These are phyloP conservation scores for Trypanosoma theileri DNA, from an alignment of 208 protist genomes.

Conservation along the genomic window DNA sequence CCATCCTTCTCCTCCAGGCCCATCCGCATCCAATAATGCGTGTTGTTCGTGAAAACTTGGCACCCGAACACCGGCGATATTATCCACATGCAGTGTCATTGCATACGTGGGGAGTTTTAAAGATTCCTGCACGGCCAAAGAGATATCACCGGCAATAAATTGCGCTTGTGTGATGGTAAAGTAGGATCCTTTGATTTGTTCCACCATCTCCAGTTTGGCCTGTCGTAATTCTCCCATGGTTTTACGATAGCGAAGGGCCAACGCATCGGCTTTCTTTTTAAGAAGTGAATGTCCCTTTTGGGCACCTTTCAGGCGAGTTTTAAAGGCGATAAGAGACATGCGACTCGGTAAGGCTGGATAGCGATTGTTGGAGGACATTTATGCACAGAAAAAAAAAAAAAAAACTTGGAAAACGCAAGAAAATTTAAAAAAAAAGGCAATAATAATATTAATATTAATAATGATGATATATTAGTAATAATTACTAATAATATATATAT, in stretches of 20 bases:
- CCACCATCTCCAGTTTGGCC: conserved; percentile 82
- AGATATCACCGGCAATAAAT: conserved; percentile 97
- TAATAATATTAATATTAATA: not conserved
- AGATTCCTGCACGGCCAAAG: conserved; percentile 93
- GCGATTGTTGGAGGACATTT: conserved; percentile 77
- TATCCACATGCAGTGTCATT: conserved; percentile 93
- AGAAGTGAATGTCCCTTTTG: conserved; percentile 98
- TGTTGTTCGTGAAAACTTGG: conserved; percentile 87
- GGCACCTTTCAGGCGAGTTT: conserved; percentile 95
- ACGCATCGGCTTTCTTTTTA: conserved; percentile 99
- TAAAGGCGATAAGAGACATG: conserved; percentile 93
- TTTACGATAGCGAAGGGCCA: conserved; percentile 95
- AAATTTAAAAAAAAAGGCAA: not conserved
- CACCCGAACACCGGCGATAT: conserved; percentile 98
- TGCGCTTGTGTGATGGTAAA: conserved; percentile 97
- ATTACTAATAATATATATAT: no score
- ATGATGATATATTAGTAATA: conserved; percentile 5
- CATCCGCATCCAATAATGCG: conserved; percentile 8
- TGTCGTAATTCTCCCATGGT: conserved; percentile 95
- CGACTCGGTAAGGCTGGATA: conserved; percentile 90
- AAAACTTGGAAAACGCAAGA: not conserved
- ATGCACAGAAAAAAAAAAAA: not conserved
- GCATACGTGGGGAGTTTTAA: conserved; percentile 89
- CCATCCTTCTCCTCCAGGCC: not conserved
- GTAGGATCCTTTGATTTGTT: conserved; percentile 88